phyloP scores from a whole-genome alignment of 495 filamentous ascomycete genomes.

The Hypoxylon fuscum region DNA sequence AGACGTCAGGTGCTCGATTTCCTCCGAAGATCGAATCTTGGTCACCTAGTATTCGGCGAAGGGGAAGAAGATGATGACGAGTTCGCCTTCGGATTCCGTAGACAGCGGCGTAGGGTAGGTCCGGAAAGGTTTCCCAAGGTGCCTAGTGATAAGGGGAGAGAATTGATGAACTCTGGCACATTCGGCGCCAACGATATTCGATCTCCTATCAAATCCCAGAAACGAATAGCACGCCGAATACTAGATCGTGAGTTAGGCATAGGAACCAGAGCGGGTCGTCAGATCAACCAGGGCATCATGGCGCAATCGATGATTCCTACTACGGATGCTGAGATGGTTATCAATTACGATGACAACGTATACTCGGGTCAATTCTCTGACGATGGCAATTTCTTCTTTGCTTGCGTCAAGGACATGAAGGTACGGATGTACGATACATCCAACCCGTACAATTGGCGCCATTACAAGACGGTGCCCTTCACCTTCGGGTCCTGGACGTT shows the following conservation, averaged over 20 bases:
- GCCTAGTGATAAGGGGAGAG: constrained; percentile 76
- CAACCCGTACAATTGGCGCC: constrained; percentile 93
- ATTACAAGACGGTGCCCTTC: constrained; percentile 92
- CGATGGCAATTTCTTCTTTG: constrained; percentile 98
- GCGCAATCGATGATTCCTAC: constrained; percentile 74
- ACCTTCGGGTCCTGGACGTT: constrained; percentile 93
- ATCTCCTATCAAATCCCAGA: constrained; percentile 64
- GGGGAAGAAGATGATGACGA: constrained; percentile 53
- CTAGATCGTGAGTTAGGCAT: constrained; percentile 83
- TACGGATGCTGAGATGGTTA: constrained; percentile 83
- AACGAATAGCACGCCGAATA: constrained; percentile 69
- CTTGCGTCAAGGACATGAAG: constrained; percentile 90
- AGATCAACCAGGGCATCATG: constrained; percentile 68
- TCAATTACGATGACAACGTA: constrained; percentile 83
- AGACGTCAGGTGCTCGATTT: constrained; percentile 61
- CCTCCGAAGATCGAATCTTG: constrained; percentile 53
- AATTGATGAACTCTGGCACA: constrained; percentile 79
- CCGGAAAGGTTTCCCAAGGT: constrained; percentile 72
- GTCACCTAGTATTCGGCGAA: constrained; percentile 48
- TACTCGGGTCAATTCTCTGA: constrained; percentile 97
- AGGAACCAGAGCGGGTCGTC: constrained; percentile 60
- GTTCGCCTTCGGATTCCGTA: constrained; percentile 34
- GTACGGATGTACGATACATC: constrained; percentile 98
- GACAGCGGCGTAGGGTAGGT: constrained; percentile 45
- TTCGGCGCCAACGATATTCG: constrained; percentile 73